Percentiles rank a stretch among this genome's conserved stretches.
These are phyloP conservation scores for Trametes versicolor DNA, from an alignment of 1,284 basidiomycete species.

Conservation along the genomic window DNA sequence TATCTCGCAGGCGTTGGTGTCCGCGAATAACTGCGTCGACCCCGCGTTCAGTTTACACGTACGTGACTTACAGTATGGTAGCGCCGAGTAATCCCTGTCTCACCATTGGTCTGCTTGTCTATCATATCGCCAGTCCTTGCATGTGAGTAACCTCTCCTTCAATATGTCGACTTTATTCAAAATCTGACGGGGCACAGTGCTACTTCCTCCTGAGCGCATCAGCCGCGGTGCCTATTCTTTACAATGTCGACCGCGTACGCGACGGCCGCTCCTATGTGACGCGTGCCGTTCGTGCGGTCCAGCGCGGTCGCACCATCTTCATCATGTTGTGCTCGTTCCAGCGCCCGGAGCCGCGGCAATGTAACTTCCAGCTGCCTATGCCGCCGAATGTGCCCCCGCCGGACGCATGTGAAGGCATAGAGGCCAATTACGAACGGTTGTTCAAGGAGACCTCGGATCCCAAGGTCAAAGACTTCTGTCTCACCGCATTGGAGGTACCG, in stretches of 20 bases:
- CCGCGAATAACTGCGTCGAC: slow-evolving; percentile 81
- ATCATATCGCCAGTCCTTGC: slow-evolving; percentile 62
- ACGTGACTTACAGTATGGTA: slow-evolving; percentile 41
- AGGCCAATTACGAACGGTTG: slow-evolving; percentile 49
- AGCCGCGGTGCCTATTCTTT: slow-evolving; percentile 81
- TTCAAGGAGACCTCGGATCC: slow-evolving; percentile 31
- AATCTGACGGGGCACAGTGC: slow-evolving; percentile 56
- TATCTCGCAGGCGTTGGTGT: slow-evolving; percentile 86
- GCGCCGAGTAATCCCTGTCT: neutral
- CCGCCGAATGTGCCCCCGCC: slow-evolving; percentile 65
- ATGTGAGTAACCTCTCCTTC: slow-evolving; percentile 57
- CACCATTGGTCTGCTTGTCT: slow-evolving; percentile 28
- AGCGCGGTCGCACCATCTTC: slow-evolving; percentile 83
- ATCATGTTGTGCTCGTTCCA: slow-evolving; percentile 90
- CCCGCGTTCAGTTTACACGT: slow-evolving; percentile 79
- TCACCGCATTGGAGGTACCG: slow-evolving; percentile 22
- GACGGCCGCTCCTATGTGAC: slow-evolving; percentile 81
- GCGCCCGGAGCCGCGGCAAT: slow-evolving; percentile 80
- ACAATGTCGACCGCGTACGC: slow-evolving; percentile 87
- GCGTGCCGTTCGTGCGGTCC: slow-evolving; percentile 78
- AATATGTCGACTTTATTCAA: neutral
- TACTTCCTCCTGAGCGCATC: slow-evolving; percentile 87
- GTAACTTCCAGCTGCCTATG: slow-evolving; percentile 70
- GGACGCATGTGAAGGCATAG: slow-evolving; percentile 69
- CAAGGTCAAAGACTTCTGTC: slow-evolving; percentile 35